A percentile compares a stretch with the other conserved stretches of the same genome.
These are phyloP conservation scores for Botrytis paeoniae DNA, from an alignment of 2,329 filamentous ascomycete genomes.

Conservation along the genomic window DNA sequence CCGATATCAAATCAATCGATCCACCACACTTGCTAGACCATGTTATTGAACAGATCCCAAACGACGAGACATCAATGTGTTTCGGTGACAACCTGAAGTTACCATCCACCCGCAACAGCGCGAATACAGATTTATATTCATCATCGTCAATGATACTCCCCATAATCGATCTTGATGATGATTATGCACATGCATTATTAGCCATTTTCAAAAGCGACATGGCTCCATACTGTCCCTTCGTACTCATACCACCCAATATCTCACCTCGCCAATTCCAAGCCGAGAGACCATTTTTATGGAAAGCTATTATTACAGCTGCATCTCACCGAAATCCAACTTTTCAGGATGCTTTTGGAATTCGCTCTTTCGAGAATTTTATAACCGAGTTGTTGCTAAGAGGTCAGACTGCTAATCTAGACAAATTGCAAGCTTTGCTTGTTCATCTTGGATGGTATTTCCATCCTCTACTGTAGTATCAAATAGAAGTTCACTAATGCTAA, in stretches of 20 bases:
- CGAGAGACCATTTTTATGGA: slow-evolving; percentile 25
- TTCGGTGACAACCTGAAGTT: not conserved
- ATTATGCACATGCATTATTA: slow-evolving; percentile 19
- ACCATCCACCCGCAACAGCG: not conserved
- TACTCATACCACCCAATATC: slow-evolving; percentile 22
- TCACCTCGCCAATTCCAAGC: slow-evolving; percentile 18
- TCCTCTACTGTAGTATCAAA: not conserved
- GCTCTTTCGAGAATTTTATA: slow-evolving; percentile 24
- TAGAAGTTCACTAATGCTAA: not conserved
- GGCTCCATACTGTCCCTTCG: slow-evolving; percentile 22
- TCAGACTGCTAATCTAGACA: slow-evolving; percentile 32
- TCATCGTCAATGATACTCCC: not conserved
- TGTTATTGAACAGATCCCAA: not conserved
- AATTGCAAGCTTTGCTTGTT: slow-evolving; percentile 34
- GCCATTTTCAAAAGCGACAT: slow-evolving; percentile 21
- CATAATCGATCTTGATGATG: not conserved
- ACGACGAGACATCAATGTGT: not conserved
- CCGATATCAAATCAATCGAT: not conserved
- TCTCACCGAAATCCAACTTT: slow-evolving; percentile 19
- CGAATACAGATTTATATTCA: not conserved
- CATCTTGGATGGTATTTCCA: slow-evolving; percentile 30
- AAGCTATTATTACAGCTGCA: slow-evolving; percentile 22
- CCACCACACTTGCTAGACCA: not conserved
- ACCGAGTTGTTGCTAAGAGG: slow-evolving; percentile 21
- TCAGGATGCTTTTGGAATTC: slow-evolving; percentile 19